Percentiles rank a stretch among this genome's conserved stretches.
Evolutionary conservation across 306 rosid genomes (phyloP).

Genomic region (Glycine soja): DNA sequence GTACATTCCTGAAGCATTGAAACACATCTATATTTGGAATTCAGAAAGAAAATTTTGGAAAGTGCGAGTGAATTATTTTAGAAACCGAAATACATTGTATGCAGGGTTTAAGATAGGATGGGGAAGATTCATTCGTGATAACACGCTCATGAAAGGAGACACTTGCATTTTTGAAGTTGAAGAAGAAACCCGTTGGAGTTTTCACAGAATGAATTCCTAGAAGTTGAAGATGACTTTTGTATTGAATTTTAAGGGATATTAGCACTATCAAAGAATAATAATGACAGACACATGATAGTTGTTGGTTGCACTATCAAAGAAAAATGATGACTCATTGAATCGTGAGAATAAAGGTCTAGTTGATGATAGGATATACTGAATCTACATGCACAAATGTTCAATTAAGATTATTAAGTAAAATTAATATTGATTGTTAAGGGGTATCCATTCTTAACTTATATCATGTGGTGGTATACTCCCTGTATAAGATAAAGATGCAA

Average conservation of each 20-base stretch:
- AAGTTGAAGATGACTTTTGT: not conserved
- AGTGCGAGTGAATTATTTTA: not conserved
- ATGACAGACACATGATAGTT: not conserved
- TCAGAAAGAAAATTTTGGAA: slow-evolving; percentile 22
- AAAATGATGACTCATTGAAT: not conserved
- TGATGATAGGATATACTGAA: no score
- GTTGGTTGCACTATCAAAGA: not conserved
- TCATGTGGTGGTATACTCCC: no score
- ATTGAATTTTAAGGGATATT: not conserved
- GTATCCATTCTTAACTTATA: no score
- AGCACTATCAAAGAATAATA: not conserved
- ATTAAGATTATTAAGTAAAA: no score
- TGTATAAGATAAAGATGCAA: no score
- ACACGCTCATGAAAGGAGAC: slow-evolving; percentile 40
- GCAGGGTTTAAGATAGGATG: slow-evolving; percentile 5
- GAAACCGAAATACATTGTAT: not conserved
- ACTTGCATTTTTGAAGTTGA: slow-evolving; percentile 35
- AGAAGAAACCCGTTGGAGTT: not conserved
- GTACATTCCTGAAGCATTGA: not conserved
- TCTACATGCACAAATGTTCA: no score
- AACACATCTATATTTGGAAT: slow-evolving; percentile 3
- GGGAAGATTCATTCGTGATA: not conserved
- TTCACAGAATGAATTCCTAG: slow-evolving; percentile 1
- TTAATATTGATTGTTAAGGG: no score
- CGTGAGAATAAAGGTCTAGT: not conserved